phyloP scores from a whole-genome alignment of 768 basidiomycete species.

The Cyclocybe aegerita region DNA sequence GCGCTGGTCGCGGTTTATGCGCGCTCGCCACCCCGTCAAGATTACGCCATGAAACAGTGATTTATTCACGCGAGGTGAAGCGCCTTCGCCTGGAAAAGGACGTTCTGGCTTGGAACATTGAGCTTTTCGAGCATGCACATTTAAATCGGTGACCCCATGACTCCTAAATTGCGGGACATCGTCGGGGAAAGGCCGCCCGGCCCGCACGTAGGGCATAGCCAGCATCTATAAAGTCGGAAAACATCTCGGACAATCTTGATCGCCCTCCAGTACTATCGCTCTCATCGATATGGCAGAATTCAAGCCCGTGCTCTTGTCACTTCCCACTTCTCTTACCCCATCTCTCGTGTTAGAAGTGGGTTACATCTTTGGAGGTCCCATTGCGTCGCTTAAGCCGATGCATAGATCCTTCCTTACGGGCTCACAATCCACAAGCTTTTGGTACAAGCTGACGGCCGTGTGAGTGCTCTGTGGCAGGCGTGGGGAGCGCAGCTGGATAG shows the following conservation, averaged over 20 bases:
- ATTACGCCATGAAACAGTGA: too few relatives aligned
- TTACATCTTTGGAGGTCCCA: conserved; percentile 5
- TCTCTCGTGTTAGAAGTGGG: conserved; percentile 63
- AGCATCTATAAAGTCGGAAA: not conserved
- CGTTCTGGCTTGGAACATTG: too few relatives aligned
- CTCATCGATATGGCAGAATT: conserved; percentile 41
- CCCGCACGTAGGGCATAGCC: not conserved
- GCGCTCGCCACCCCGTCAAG: too few relatives aligned
- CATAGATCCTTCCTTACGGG: conserved; percentile 63
- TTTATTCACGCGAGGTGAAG: too few relatives aligned
- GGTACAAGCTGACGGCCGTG: conserved; percentile 64
- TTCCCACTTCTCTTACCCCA: conserved; percentile 51
- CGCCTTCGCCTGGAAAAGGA: too few relatives aligned
- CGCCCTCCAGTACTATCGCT: conserved; percentile 1
- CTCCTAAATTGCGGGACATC: conserved; percentile 6
- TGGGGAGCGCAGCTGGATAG: not conserved
- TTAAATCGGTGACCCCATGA: too few relatives aligned
- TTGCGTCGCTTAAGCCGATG: conserved; percentile 7
- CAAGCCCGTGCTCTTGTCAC: conserved; percentile 50
- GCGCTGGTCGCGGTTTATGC: too few relatives aligned
- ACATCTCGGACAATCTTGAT: conserved; percentile 4
- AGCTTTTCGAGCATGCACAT: too few relatives aligned
- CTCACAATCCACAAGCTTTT: conserved; percentile 68
- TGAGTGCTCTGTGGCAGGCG: conserved; percentile 23
- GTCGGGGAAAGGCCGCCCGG: conserved; percentile 15